Evolutionary conservation across 2,329 filamentous ascomycete species (phyloP), one percentile per base, ranked within the genome.

Genomic region (Mariannaea sp.): DNA sequence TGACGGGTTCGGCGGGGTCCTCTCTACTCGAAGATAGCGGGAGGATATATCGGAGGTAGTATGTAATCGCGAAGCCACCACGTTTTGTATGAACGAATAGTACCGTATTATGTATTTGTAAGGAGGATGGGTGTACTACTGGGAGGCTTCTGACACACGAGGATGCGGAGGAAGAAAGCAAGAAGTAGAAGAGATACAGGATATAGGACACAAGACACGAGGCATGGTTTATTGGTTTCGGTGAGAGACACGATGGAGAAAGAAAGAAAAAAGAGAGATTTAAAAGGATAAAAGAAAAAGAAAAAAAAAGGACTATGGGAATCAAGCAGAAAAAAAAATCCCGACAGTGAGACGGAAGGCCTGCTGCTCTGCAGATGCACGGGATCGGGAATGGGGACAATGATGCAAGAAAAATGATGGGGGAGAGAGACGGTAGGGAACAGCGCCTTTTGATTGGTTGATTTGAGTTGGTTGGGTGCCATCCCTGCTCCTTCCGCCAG

Each of bases 371-470:
- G 53, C 40, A 53, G 41, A 39, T 49, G 55, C 57, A 54, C 53
- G 53, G 56, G 57, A 53, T 50, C 49, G 50, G 53, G 24, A 39
- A 45, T 14, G 20, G 33, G 43, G 46, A 42, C 32, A 53, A 42
- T 45, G 42, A 46, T 53, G 49, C 43, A 44, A n/a, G 38, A 29
- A 41, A 29, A 41, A 29, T 41, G 43, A 36, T 17, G 14, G 29
- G 27, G 33, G 33, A 29, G 27, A 30, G 43, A 38, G 45, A 54
- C n/a, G n/a, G n/a, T n/a, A 53, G 40, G 40, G 36, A 29, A 12
- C 14, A 16, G 14, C n/a, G n/a, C n/a, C n/a, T 17, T 33, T 14
- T 60, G 46, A 65, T 65, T 65, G 62, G 62, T 12, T 24, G 35
- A 16, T 9, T 7, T n/a, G n/a, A n/a, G n/a, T n/a, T n/a, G n/a